Evolutionary conservation across 2,329 filamentous ascomycete genomes (phyloP).

Genomic region (Cladosporium cucumerinum): DNA sequence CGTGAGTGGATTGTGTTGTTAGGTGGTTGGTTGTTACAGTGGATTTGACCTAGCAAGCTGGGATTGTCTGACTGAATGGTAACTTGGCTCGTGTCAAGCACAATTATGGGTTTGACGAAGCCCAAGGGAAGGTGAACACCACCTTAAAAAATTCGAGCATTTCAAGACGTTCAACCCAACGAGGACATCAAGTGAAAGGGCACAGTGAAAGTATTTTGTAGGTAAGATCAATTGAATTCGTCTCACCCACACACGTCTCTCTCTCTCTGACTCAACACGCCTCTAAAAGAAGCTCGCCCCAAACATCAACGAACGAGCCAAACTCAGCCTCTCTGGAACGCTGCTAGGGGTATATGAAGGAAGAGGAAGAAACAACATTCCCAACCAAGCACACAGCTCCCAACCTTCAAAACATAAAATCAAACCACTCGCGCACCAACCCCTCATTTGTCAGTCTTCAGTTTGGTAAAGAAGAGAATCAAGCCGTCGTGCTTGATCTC

Average conservation of each 20-base stretch:
- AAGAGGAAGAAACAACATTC: neutral
- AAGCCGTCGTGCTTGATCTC: neutral
- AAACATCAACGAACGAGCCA: slow-evolving; percentile 1
- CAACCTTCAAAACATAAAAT: neutral
- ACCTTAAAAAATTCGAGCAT: neutral
- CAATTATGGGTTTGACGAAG: neutral
- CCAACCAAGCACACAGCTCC: neutral
- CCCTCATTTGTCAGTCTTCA: neutral
- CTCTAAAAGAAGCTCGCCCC: neutral
- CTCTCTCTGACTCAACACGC: neutral
- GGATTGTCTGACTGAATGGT: neutral
- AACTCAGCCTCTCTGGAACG: neutral
- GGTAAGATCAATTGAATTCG: neutral
- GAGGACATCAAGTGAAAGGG: neutral
- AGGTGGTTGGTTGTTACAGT: neutral
- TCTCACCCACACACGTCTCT: neutral
- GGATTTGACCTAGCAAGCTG: neutral
- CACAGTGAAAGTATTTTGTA: neutral
- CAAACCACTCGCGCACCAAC: neutral
- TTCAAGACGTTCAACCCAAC: neutral
- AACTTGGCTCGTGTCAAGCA: neutral
- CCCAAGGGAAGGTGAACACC: neutral
- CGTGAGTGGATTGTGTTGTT: neutral
- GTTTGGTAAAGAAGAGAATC: neutral
- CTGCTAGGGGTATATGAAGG: slow-evolving; percentile 8